Base-by-base conservation (phyloP, 345 rosid genomes). In the Isatis tinctoria region DNA sequence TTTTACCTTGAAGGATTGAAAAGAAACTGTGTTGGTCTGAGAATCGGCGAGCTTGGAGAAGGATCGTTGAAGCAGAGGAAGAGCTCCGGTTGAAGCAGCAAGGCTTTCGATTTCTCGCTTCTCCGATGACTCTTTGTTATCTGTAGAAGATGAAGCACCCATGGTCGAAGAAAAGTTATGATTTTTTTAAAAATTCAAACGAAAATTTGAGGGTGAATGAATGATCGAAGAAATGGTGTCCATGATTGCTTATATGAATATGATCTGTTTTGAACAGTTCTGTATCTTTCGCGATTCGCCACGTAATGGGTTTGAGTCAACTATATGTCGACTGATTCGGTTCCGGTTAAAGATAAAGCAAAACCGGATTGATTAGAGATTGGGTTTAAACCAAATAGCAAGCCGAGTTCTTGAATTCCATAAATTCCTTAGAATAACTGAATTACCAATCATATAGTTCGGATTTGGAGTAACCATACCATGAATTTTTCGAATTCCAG, bases 121-220 rank as follows among this genome's bases (percentile, higher is more conserved):
- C 57, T 89, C 92, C 24, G 60, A 18, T 56, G 82, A 75, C 6
- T 24, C 78, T 13, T 63, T 66, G 74, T 80, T 83, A 60, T 83
- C 86, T 20, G 81, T 78, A 14, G 98, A 93, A 14, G 96, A 83
- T 3, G 97, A 89, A 13, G 86, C 88, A 77, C 98, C 97, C 97
- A 91, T 91, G 43, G 26, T 75, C 20, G 56, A 8, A 22, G 74
- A 57, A 8, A 35, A 8, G 10, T 1, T 20, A 28, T 20, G 43
- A 45, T 60, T 16, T 60, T 16, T 30, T 10, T 32, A 66, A 37
- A 53, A 52, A 12, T 0, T 2, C 2, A 40, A 37, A 37, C 4
- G 0, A 7, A 2, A 16, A 0, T 0, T 12, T 70, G 45, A 59
- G 59, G 30, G 3, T 28, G 39, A n/a, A 39, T 1, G 63, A 17